Percentiles rank a stretch among this genome's conserved stretches.
Evolutionary conservation across 2,329 filamentous ascomycete species (phyloP).

Genomic region (Neurospora crassa): DNA sequence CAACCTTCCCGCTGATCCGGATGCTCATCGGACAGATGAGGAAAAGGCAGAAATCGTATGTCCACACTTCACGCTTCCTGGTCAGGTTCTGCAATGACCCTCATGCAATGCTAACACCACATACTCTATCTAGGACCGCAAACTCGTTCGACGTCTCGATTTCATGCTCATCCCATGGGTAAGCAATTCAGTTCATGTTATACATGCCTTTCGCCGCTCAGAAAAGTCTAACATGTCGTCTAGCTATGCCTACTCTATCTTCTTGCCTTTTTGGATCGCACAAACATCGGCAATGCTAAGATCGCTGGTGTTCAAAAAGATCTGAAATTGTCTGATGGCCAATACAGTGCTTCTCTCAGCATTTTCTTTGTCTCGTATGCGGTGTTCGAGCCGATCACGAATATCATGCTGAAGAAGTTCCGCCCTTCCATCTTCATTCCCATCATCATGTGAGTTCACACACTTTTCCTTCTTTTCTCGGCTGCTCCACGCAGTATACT

Average conservation of each 20-base stretch:
- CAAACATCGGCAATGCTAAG: constrained; percentile 67
- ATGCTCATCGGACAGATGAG: constrained; percentile 21
- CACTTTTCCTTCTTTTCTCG: neutral
- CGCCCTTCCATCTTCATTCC: constrained; percentile 73
- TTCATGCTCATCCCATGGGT: constrained; percentile 28
- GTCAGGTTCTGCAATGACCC: no score
- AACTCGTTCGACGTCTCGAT: constrained; percentile 24
- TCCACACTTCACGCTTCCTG: neutral
- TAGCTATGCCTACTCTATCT: constrained; percentile 63
- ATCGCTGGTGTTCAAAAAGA: constrained; percentile 45
- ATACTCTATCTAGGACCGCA: constrained; percentile 23
- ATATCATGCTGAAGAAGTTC: constrained; percentile 67
- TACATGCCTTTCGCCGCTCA: neutral
- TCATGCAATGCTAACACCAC: neutral
- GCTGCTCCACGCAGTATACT: neutral
- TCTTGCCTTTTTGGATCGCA: constrained; percentile 64
- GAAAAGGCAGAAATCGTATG: constrained; percentile 21
- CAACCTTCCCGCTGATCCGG: constrained; percentile 23
- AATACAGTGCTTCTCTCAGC: constrained; percentile 68
- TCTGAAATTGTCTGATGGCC: constrained; percentile 48
- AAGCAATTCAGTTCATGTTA: constrained; percentile 1
- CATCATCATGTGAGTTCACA: constrained; percentile 59
- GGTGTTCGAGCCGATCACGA: constrained; percentile 68
- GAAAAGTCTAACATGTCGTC: neutral
- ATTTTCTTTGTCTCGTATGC: constrained; percentile 86